Percentiles rank a stretch among this genome's conserved stretches.
Conservation (phyloP, 176 grass and related monocot genomes). For the Oryza meridionalis region DNA sequence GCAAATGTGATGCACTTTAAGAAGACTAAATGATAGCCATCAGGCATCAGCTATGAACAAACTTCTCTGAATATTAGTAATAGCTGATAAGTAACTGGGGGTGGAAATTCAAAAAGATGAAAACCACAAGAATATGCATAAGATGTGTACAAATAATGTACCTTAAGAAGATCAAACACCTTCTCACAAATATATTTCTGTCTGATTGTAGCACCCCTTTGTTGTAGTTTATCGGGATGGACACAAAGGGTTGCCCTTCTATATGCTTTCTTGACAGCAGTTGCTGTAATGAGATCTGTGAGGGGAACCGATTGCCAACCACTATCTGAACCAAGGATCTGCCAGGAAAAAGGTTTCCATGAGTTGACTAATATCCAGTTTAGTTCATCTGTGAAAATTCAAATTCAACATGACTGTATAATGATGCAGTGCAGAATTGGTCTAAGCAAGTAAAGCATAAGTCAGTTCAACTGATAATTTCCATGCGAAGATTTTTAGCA, state of each 20-base stretch:
- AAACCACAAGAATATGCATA: slow-evolving; percentile 29
- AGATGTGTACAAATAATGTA: slow-evolving; percentile 40
- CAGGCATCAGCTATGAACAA: background rate
- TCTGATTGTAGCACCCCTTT: slow-evolving; percentile 86
- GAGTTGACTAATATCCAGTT: background rate
- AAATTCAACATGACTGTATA: slow-evolving; percentile 28
- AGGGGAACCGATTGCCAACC: slow-evolving; percentile 95
- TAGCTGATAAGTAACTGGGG: slow-evolving; percentile 11
- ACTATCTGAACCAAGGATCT: slow-evolving; percentile 90
- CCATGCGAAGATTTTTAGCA: background rate
- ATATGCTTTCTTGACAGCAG: slow-evolving; percentile 89
- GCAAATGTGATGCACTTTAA: background rate
- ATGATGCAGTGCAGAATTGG: slow-evolving; percentile 26
- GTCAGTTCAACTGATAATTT: slow-evolving; percentile 30
- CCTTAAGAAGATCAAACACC: slow-evolving; percentile 99
- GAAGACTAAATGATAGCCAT: background rate
- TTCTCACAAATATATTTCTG: slow-evolving; percentile 99
- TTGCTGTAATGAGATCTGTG: slow-evolving; percentile 88
- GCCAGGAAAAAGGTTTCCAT: slow-evolving; percentile 35
- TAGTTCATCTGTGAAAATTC: slow-evolving; percentile 5
- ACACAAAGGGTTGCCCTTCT: slow-evolving; percentile 96
- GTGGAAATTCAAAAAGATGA: slow-evolving; percentile 31
- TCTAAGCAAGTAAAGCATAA: background rate
- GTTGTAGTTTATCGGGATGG: slow-evolving; percentile 98
- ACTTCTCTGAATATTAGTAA: background rate